These are phyloP conservation scores for Alternaria angustiovoidea DNA, from an alignment of 2,329 filamentous ascomycete genomes.

Conservation along the genomic window DNA sequence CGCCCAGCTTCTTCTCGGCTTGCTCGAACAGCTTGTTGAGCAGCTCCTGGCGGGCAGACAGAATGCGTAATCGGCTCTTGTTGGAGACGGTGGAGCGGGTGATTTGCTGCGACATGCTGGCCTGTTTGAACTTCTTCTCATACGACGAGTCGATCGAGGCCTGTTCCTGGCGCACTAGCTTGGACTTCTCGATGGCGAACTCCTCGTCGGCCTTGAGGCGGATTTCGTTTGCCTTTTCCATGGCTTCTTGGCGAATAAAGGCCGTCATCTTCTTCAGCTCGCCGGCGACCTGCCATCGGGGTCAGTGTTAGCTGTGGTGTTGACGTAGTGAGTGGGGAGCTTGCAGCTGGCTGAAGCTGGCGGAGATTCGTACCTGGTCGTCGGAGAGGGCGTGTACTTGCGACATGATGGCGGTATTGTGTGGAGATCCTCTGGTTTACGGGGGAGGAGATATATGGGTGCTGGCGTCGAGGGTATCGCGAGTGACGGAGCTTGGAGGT, in stretches of 20 bases:
- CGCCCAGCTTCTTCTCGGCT: constrained; percentile 74
- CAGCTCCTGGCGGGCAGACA: constrained; percentile 86
- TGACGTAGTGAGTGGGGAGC: constrained; percentile 32
- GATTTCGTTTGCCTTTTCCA: constrained; percentile 97
- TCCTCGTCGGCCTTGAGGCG: constrained; percentile 98
- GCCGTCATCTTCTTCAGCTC: constrained; percentile 99
- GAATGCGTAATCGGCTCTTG: constrained; percentile 90
- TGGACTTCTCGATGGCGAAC: constrained; percentile 98
- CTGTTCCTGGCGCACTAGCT: constrained; percentile 95
- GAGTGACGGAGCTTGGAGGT: constrained; percentile 36
- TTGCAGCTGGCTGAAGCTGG: constrained; percentile 23
- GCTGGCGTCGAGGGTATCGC: constrained; percentile 15
- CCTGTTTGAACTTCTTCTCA: constrained; percentile 99
- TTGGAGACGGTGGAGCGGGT: constrained; percentile 95
- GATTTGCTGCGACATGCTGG: constrained; percentile 98
- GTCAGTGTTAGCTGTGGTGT: constrained; percentile 40
- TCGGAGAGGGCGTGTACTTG: constrained; percentile 94
- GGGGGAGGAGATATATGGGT: constrained; percentile 2
- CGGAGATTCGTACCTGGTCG: constrained; percentile 76
- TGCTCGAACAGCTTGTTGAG: constrained; percentile 89
- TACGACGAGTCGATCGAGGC: constrained; percentile 90
- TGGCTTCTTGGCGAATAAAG: constrained; percentile 98
- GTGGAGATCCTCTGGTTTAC: neutral
- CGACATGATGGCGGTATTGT: constrained; percentile 74
- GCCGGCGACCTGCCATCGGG: constrained; percentile 77